Percentiles rank a stretch among this genome's conserved stretches.
Conservation (phyloP, 2,329 filamentous ascomycete genomes). For the Neopestalotiopsis rosae region DNA sequence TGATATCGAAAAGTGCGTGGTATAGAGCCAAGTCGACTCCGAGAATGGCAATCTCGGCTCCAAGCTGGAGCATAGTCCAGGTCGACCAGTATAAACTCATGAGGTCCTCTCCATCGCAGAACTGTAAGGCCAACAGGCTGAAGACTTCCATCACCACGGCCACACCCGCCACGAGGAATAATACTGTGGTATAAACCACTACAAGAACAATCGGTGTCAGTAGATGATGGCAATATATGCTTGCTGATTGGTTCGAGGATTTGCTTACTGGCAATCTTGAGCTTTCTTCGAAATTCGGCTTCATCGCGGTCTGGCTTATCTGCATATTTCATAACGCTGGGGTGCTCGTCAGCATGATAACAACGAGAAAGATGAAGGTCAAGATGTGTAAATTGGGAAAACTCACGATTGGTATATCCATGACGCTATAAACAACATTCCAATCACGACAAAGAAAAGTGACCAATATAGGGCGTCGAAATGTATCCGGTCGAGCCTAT, state of each 20-base stretch:
- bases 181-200: constrained; percentile 28
- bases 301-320: constrained; percentile 37
- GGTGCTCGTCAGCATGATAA: background rate
- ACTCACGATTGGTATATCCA: constrained; percentile 42
- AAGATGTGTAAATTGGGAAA: background rate
- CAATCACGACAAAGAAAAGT: constrained; percentile 43
- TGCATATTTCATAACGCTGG: constrained; percentile 42
- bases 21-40: constrained; percentile 60
- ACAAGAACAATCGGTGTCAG: background rate
- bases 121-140: constrained; percentile 58
- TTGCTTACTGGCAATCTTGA: constrained; percentile 39
- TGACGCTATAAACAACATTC: constrained; percentile 43
- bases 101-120: constrained; percentile 65
- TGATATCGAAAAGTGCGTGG: constrained; percentile 53
- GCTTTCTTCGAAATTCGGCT: constrained; percentile 41
- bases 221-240: background rate
- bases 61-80: constrained; percentile 65
- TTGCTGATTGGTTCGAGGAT: constrained; percentile 41
- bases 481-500: constrained; percentile 38
- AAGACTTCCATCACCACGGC: constrained; percentile 61
- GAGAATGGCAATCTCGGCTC: constrained; percentile 60
- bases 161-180: constrained; percentile 49
- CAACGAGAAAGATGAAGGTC: background rate
- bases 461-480: constrained; percentile 48
- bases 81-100: constrained; percentile 66